Evolutionary conservation across 805 yeast species (phyloP), one percentile per base, ranked within the genome.

Genomic region (Lipomyces mesembrius): DNA sequence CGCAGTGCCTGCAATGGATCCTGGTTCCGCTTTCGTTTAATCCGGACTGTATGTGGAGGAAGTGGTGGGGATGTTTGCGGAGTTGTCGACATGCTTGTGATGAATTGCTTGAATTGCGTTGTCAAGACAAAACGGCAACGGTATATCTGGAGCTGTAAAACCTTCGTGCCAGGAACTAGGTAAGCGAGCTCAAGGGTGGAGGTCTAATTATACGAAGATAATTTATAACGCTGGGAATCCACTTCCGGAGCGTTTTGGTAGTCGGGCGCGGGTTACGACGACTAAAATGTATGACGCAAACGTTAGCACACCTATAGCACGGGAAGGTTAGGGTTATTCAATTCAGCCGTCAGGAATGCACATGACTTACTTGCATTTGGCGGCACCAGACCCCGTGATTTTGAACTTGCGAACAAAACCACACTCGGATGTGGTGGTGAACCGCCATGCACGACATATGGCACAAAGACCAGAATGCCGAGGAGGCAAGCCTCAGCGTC

Each of bases 1-100:
- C 75, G 63, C 73, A 93, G 82, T 0, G 97, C 97, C 72, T 90
- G 92, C 29, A 94, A 81, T 2, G 98, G 97, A 72, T 91, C 97
- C 74, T 92, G 95, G 62, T 86, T 88, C 67, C 97, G 83, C 74
- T 89, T 89, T 66, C 98, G 84, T 78, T 95, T 94, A 75, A 94
- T 90, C 66, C 97, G 84, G 55, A 94, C 87, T 32, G 89, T 82
- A 62, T 84, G 84, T 1, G 96, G 96, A 12, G 75, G 76, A 54
- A 68, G 60, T 4, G 55, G 59, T 37, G 69, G 60, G 37, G 69
- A 62, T 8, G 59, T 14, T 43, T 12, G 27, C n/a, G 65, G 49
- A 25, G 62, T 35, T 29, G 66, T 35, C 35, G 66, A 59, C 66
- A 63, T 63, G n/a, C 39, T 52, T 25, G 22, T n/a, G 49, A n/a